Conservation (phyloP, 495 filamentous ascomycete genomes). For the Tuber brumale region DNA sequence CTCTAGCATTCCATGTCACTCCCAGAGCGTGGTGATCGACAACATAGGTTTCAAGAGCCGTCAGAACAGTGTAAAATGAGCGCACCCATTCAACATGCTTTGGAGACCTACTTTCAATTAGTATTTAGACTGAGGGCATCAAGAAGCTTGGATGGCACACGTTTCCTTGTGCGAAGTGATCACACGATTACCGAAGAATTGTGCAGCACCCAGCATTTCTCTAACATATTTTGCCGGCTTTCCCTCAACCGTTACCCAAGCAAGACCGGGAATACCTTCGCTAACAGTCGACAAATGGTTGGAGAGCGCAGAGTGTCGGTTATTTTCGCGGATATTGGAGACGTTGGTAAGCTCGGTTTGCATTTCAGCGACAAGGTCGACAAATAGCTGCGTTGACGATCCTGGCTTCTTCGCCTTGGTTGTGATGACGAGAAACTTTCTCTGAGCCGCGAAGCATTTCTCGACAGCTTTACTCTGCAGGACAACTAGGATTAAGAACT, state of each 20-base stretch:
- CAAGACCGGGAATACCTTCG: constrained; percentile 75
- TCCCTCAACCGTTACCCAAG: constrained; percentile 72
- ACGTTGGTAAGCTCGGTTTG: constrained; percentile 70
- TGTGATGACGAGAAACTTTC: constrained; percentile 78
- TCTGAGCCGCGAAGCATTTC: constrained; percentile 66
- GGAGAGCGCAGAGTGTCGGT: constrained; percentile 62
- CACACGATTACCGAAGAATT: constrained; percentile 89
- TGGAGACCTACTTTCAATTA: constrained; percentile 52
- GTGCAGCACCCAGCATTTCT: constrained; percentile 68
- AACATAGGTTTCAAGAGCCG: constrained; percentile 69
- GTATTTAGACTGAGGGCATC: neutral
- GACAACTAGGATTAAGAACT: constrained; percentile 12
- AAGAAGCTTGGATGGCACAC: constrained; percentile 49
- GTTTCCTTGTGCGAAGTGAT: constrained; percentile 84
- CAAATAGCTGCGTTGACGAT: constrained; percentile 55
- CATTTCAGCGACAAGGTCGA: constrained; percentile 75
- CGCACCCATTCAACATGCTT: constrained; percentile 79
- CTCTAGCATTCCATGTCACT: constrained; percentile 81
- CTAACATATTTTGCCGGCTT: constrained; percentile 76
- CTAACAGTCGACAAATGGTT: constrained; percentile 78
- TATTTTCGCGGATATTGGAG: constrained; percentile 68
- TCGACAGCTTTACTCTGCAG: constrained; percentile 40
- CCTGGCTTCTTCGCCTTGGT: constrained; percentile 91
- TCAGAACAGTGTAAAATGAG: constrained; percentile 80
- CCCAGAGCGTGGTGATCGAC: constrained; percentile 72